Evolutionary conservation across 2,329 filamentous ascomycete genomes (phyloP).

Genomic region (Fusarium domesticum): DNA sequence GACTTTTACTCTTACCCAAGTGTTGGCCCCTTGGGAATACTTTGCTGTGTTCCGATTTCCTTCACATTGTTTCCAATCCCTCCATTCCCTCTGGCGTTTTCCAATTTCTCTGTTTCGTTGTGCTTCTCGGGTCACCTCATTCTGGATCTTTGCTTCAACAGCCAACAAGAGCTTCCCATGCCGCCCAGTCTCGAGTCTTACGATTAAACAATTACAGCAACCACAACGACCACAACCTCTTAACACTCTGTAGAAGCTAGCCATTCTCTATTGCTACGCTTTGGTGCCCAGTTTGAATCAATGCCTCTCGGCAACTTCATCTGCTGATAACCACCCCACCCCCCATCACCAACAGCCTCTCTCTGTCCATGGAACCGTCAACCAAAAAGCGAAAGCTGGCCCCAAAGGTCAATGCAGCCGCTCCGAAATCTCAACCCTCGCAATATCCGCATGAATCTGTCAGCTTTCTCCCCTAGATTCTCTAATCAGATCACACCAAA

Average conservation of each 20-base stretch:
- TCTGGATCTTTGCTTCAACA: not conserved
- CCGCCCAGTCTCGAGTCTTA: not conserved
- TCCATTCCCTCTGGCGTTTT: not conserved
- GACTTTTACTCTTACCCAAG: not conserved
- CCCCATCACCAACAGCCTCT: slow-evolving; percentile 13
- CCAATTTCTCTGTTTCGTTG: not conserved
- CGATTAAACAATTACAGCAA: not conserved
- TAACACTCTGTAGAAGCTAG: not conserved
- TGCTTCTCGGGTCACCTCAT: too few species aligned
- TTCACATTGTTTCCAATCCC: not conserved
- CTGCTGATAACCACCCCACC: slow-evolving; percentile 19
- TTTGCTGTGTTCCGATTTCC: not conserved
- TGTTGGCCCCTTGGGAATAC: not conserved
- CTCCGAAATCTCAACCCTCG: slow-evolving; percentile 32
- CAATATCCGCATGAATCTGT: slow-evolving; percentile 37
- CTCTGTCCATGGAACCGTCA: slow-evolving; percentile 41
- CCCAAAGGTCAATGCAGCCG: slow-evolving; percentile 39
- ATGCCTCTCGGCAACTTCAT: slow-evolving; percentile 20
- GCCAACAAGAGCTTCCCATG: not conserved
- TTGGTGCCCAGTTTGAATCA: slow-evolving; percentile 15
- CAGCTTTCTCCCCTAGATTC: slow-evolving; percentile 21
- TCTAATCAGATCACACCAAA: slow-evolving; percentile 5
- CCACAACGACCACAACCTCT: not conserved
- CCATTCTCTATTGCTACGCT: not conserved
- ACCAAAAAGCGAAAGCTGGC: slow-evolving; percentile 45